Base-by-base conservation (phyloP, 2,329 filamentous ascomycete species). In the Tolypocladium nubicola region DNA sequence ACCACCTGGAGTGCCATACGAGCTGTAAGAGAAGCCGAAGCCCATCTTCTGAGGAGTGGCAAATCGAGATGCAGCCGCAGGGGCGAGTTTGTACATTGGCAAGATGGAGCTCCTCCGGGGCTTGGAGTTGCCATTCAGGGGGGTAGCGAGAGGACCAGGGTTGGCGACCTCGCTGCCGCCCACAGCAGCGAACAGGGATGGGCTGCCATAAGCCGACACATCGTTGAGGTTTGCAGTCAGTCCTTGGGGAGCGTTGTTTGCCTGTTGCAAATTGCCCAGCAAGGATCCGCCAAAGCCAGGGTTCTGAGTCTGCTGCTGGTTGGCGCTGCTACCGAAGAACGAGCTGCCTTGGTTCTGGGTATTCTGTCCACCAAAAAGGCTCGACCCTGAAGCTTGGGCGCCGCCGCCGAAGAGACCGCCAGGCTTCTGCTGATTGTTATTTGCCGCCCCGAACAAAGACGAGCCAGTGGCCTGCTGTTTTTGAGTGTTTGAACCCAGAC, bases 1-100 rank as follows among this genome's bases (percentile, higher is more conserved):
- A 58, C 79, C 86, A 41, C 78, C 84, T 7, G 93, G 91, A 1
- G 88, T 92, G 50, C 90, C 90, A 65, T 96, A 96, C 2, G 87
- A 91, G 62, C 91, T 96, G 73, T 97, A 97, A 2, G 88, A 91
- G 70, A 97, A 96, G 3, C 93, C 93, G 68, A 90, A 97, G 6
- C 90, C 90, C 57, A 88, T 83, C 74, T 90, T 93, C 64, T 91
- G 89, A 0, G 92, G 91, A 0, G 91, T 96, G 37, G 86, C 82
- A 57, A 92, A 86, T 53, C 91, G 87, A 26, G 88, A 87, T 10
- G 89, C 86, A 39, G 89, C 89, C 52, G 84, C 83, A 0, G 91
- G 90, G 52, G 90, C 93, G 62, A 96, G 81, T 73, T 92, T 94
- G 76, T 93, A 91, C 68, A 94, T 85, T 3, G 91, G 91, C 56